Conservation (phyloP, 495 filamentous ascomycete genomes). For the Cercophora scortea region DNA sequence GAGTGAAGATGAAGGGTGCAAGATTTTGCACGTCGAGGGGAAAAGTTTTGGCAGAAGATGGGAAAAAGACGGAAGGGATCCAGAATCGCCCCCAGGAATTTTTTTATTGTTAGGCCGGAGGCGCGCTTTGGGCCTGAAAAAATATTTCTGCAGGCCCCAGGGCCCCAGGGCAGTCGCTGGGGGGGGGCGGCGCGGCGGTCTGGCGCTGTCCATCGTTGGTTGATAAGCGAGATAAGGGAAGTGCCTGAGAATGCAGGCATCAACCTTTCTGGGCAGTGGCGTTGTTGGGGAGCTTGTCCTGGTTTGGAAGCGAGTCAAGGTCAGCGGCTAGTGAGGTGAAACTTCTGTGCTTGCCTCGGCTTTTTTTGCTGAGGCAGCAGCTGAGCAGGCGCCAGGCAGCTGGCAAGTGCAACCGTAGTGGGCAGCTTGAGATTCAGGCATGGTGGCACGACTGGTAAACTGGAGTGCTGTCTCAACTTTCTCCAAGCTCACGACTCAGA, state of each 20-base stretch:
- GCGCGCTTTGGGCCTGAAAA: constrained; percentile 6
- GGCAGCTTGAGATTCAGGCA: too few relatives aligned
- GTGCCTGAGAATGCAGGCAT: constrained; percentile 3
- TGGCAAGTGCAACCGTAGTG: too few relatives aligned
- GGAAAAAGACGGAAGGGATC: constrained; percentile 4
- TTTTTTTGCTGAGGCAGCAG: too few relatives aligned
- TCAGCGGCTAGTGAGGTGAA: neutral
- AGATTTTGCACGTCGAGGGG: constrained; percentile 2
- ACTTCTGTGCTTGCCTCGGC: too few relatives aligned
- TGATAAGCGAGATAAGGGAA: constrained; percentile 10
- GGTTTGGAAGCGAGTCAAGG: neutral
- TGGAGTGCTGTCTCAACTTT: too few relatives aligned
- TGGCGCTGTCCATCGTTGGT: neutral
- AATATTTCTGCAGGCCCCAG: neutral
- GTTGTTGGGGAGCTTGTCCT: neutral
- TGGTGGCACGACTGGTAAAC: too few relatives aligned
- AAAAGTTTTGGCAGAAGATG: constrained; percentile 5
- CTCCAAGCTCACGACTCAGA: too few relatives aligned
- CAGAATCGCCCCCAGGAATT: constrained; percentile 9
- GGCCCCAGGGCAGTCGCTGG: neutral
- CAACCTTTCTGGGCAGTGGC: neutral
- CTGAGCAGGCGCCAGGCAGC: too few relatives aligned
- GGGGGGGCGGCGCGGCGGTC: neutral
- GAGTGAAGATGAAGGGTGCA: constrained; percentile 1
- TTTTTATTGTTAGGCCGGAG: constrained; percentile 10